Percentiles rank a stretch among this genome's conserved stretches.
Evolutionary conservation across 2,329 filamentous ascomycete genomes (phyloP).

Genomic region (Tolypocladium cylindrosporum): DNA sequence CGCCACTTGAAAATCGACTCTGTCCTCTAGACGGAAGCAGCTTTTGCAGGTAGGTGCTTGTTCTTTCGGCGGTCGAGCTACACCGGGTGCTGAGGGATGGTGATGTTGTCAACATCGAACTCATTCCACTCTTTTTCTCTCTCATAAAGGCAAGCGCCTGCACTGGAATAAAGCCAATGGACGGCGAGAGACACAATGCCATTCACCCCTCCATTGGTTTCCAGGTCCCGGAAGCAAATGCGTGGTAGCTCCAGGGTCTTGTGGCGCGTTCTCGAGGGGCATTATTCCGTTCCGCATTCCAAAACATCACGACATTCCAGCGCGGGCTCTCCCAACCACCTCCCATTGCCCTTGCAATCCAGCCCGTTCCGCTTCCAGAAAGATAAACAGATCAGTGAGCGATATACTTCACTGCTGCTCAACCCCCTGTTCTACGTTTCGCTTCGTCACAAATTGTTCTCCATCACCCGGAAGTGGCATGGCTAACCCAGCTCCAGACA

Average conservation of each 20-base stretch:
- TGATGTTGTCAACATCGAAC: not conserved
- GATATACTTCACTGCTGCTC: not conserved
- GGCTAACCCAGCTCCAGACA: not conserved
- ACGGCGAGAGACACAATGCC: not conserved
- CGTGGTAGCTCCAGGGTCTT: not conserved
- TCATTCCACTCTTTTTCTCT: not conserved
- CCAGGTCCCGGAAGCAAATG: not conserved
- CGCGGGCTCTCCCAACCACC: not conserved
- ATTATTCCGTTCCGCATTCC: not conserved
- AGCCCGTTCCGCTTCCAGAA: not conserved
- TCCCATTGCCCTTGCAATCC: not conserved
- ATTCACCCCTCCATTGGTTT: not conserved
- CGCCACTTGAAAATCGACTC: not conserved
- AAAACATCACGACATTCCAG: not conserved
- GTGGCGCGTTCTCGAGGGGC: not conserved
- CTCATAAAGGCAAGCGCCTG: not conserved
- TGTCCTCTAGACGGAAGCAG: not conserved
- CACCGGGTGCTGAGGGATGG: not conserved
- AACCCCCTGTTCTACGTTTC: not conserved
- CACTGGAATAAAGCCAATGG: not conserved
- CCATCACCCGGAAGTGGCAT: not conserved
- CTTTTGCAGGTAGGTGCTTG: not conserved
- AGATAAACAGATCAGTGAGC: not conserved
- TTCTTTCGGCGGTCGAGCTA: not conserved
- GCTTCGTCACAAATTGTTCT: not conserved